Base-by-base conservation (phyloP, 2,329 filamentous ascomycete genomes). In the Claviceps fusiformis region DNA sequence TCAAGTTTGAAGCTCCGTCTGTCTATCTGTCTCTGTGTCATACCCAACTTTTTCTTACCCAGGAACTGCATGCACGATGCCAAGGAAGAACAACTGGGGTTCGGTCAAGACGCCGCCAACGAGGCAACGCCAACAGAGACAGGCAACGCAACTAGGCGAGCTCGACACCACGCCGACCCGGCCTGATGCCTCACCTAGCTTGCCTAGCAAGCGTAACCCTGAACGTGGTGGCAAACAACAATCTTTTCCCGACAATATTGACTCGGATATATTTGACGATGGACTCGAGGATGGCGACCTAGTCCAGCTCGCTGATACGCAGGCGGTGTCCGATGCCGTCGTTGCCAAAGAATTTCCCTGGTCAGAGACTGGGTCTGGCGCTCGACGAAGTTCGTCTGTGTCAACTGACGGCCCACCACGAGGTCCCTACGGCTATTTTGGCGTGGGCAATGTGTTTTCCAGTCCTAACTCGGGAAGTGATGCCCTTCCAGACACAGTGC, bases 101-200 rank as follows among this genome's bases (percentile, higher is more conserved):
- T 54, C 43, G 29, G 31, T 13, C 31, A 56, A 54, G n/a, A 54
- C 52, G 35, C 48, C 50, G 39, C 41, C 53, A 29, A 44, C 46
- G 44, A 56, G 45, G 27, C 62, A 55, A 50, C 37, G 27, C 27
- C 60, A 57, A 39, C 57, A 55, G 24, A 58, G 55, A 15, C 15
- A 54, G 45, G 43, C 59, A 11, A 60, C 60, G 0, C 54, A 61
- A 44, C 61, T 71, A 19, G 61, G 62, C 2, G 57, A 70, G 53
- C 61, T 71, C 3, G 67, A 70, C 7, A 68, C 66, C 2, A 68
- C 68, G 6, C 66, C 68, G 5, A 69, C 63, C n/a, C 64, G 56
- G 10, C 59, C 62, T 49, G 51, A 61, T 8, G 58, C 61, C 49
- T 61, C 61, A 45, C 59, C 56, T 17, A 52, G 10, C 10, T 17